Evolutionary conservation across 768 basidiomycete genomes (phyloP), one percentile per base, ranked within the genome.

Genomic region (Lyophyllum decastes): DNA sequence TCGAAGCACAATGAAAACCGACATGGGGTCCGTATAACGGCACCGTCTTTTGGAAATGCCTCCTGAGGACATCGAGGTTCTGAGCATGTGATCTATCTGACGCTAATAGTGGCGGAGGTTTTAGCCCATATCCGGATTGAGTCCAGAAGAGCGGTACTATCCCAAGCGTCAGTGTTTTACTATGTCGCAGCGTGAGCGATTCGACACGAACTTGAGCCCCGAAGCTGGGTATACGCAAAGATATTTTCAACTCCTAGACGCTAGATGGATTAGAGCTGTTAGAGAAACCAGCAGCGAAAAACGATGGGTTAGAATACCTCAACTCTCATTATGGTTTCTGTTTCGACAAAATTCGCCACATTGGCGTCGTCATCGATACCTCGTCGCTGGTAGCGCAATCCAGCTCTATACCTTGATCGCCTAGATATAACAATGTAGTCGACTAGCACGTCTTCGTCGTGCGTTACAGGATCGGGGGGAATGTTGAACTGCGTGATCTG

Each of bases 281-380:
- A 33, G 24, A 14, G 11, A 48, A 30, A 1, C 11, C 17, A 35
- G 17, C 1, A 14, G 54, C 8, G 3, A 17, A 1, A 4, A 51
- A 8, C 35, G 35, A 9, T 9, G n/a, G 8, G 12, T 11, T n/a
- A 27, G 21, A 64, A 81, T 38, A 93, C 94, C 79, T 90, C 83
- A 11, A 95, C 83, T 43, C 87, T 80, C 78, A 92, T 85, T 52
- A 96, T 87, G 2, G 92, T 89, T 74, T 98, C 95, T 0, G 94
- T 94, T 72, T 98, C 94, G 2, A 98, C 94, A 67, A 98, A 95
- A 72, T 98, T 98, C 0, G 94, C 95, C 3, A 95, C 95, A 68
- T 92, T 83, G 5, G 94, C 93, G 57, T 92, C 88, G 61, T 95
- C 93, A 65, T 98, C 95, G 52, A 98, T 85, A 1, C 97, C 97